Evolutionary conservation across 805 yeast species (phyloP), one percentile per base, ranked within the genome.

Genomic region (Candida multigemmis): DNA sequence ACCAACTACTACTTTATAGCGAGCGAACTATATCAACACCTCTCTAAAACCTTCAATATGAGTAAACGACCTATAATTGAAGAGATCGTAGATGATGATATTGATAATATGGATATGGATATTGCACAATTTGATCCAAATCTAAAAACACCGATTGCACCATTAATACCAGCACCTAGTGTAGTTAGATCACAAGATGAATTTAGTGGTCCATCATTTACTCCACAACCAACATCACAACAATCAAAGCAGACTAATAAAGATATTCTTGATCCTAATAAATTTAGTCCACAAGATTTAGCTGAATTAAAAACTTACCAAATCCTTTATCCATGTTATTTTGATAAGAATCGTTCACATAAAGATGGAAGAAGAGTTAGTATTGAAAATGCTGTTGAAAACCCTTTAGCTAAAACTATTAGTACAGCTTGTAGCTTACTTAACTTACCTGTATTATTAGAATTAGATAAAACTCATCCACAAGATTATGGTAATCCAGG

Each of bases 401-500:
- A 86, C 51, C 98, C 98, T 5, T 59, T 89, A 37, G 96, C 95
- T 2, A 76, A 77, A 44, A 74, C 81, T 4, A 66, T 89, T 12
- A 68, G 78, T 7, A 94, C 85, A 41, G 96, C 94, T 12, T 67
- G 66, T 65, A 46, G 62, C 16, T 32, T 30, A n/a, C 38, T 59
- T 28, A 39, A 46, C 16, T 34, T 62, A 21, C 64, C 65, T 3
- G 58, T 63, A 2, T 60, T 78, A 22, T 63, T 76, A 32, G 91
- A 83, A 53, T 75, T 89, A 34, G 84, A 80, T 33, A 91, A 86
- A 57, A 54, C 80, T 1, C 98, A 89, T 55, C 97, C 97, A 8
- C 94, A 87, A 52, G 97, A 89, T 55, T 91, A 79, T 69, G 94
- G 97, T 38, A 89, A 89, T 47, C 93, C 96, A 4, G 98, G 98